A percentile compares a stretch with the other conserved stretches of the same genome.
These are phyloP conservation scores for Rhizopus arrhizus DNA, from an alignment of 371 early-diverging fungal genomes.

Conservation along the genomic window DNA sequence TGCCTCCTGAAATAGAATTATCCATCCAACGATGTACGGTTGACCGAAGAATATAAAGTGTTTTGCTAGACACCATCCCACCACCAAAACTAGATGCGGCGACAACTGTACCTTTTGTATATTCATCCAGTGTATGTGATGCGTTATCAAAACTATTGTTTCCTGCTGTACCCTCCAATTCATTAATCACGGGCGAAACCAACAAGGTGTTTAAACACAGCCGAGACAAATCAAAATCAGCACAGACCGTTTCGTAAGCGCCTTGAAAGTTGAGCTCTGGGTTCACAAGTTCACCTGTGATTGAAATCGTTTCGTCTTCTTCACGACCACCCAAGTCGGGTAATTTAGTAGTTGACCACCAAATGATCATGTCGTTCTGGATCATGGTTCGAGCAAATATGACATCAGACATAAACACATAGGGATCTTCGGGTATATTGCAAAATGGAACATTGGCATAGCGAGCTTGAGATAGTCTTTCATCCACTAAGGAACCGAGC, in stretches of 20 bases:
- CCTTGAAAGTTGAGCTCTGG: slow-evolving; percentile 80
- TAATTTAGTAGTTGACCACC: slow-evolving; percentile 82
- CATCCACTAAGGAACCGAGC: slow-evolving; percentile 71
- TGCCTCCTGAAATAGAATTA: slow-evolving; percentile 37
- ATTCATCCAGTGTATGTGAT: slow-evolving; percentile 54
- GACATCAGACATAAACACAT: slow-evolving; percentile 81
- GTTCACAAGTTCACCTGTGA: slow-evolving; percentile 54
- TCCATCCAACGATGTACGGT: slow-evolving; percentile 80
- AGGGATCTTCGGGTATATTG: slow-evolving; percentile 83
- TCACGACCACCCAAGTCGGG: slow-evolving; percentile 94
- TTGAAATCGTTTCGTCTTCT: slow-evolving; percentile 71
- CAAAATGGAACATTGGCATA: slow-evolving; percentile 90
- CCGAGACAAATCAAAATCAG: slow-evolving; percentile 82
- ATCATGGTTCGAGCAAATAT: slow-evolving; percentile 78
- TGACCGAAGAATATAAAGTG: slow-evolving; percentile 73
- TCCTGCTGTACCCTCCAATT: slow-evolving; percentile 69
- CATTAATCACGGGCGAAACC: slow-evolving; percentile 74
- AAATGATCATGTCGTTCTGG: slow-evolving; percentile 78
- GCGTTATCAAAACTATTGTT: slow-evolving; percentile 53
- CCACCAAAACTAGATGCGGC: slow-evolving; percentile 54
- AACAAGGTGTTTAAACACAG: slow-evolving; percentile 83
- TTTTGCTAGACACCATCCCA: slow-evolving; percentile 64
- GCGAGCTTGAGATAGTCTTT: slow-evolving; percentile 75
- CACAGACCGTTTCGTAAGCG: slow-evolving; percentile 75
- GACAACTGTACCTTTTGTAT: slow-evolving; percentile 48